Evolutionary conservation across 2,329 filamentous ascomycete species (phyloP), one percentile per base, ranked within the genome.

Genomic region (Stagonosporopsis vannaccii): DNA sequence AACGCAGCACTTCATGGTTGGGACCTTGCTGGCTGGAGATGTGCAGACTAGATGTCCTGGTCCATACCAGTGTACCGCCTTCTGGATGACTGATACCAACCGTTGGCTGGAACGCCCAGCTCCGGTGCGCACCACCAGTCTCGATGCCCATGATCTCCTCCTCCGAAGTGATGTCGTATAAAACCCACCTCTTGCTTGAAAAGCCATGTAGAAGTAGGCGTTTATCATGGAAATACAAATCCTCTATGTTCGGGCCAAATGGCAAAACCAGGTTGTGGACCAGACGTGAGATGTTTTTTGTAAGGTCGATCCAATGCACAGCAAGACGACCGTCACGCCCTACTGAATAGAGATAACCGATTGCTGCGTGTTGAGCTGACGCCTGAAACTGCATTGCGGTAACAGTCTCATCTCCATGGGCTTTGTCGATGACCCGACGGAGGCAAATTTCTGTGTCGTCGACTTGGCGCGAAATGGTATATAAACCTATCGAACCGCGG

Each of bases 71-170:
- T 25, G 80, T 82, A 1, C 82, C 82, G 36, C 77, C 40, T 36
- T 25, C 30, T 35, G 22, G 19, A 19, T 17, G 2, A 2, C 3
- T 4, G 15, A 36, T 9, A 20, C 8, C 17, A 46, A 26, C 46
- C n/a, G n/a, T 28, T 26, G 71, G 74, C 19, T 74, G 69, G 60
- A 84, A 90, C 2, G 85, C 84, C 82, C 92, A 97, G 28, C 84
- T 87, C 51, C 94, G 85, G 70, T 97, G 92, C 0, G 87, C 88
- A 30, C 94, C 94, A 51, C 93, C 94, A 70, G 94, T 97, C 44
- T 92, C 87, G 26, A 96, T 82, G 0, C 81, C 82, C 51, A 89
- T 84, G 15, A 94, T 75, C 66, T 94, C 89, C 52, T 86, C 83
- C 56, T 91, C 87, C 1, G 79, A 80, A 0, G 85, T 87, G 70